A percentile compares a stretch with the other conserved stretches of the same genome.
Conservation (phyloP, 1,284 basidiomycete species). For the Cryptococcus sp. region DNA sequence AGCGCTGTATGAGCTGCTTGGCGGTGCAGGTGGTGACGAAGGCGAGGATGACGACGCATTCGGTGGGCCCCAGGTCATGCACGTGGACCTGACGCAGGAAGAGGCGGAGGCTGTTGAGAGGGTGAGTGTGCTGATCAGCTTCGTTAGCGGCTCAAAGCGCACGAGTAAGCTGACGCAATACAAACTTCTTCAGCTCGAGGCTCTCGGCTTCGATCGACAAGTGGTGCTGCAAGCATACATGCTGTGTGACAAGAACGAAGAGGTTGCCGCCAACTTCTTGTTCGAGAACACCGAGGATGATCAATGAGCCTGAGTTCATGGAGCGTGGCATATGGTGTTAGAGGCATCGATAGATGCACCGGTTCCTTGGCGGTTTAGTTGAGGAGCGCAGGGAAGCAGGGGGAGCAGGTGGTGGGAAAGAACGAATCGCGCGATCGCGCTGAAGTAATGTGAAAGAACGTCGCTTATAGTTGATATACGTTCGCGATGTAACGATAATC, state of each 20-base stretch:
- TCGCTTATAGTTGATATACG: too few relatives aligned
- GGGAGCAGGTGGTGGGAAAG: too few relatives aligned
- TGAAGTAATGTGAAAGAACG: too few relatives aligned
- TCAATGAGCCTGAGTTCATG: neutral
- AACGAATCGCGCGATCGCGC: too few relatives aligned
- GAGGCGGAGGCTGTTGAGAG: constrained; percentile 83
- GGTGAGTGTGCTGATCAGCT: constrained; percentile 58
- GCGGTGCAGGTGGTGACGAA: constrained; percentile 51
- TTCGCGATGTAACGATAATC: too few relatives aligned
- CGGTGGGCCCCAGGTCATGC: constrained; percentile 67
- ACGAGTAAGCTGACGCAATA: neutral
- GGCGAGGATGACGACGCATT: constrained; percentile 58
- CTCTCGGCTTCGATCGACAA: constrained; percentile 79
- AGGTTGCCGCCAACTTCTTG: constrained; percentile 86
- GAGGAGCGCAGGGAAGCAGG: too few relatives aligned
- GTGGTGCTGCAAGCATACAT: constrained; percentile 80
- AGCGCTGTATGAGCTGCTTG: constrained; percentile 66
- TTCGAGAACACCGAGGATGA: constrained; percentile 75
- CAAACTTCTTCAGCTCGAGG: constrained; percentile 66
- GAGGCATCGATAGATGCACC: too few relatives aligned
- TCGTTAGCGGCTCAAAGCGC: neutral
- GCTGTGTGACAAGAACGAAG: constrained; percentile 93
- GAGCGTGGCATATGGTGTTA: too few relatives aligned
- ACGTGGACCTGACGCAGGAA: constrained; percentile 69
- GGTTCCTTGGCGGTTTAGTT: too few relatives aligned